Percentiles rank a stretch among this genome's conserved stretches.
Evolutionary conservation across 306 rosid species (phyloP).

Genomic region (Cicer bijugum): DNA sequence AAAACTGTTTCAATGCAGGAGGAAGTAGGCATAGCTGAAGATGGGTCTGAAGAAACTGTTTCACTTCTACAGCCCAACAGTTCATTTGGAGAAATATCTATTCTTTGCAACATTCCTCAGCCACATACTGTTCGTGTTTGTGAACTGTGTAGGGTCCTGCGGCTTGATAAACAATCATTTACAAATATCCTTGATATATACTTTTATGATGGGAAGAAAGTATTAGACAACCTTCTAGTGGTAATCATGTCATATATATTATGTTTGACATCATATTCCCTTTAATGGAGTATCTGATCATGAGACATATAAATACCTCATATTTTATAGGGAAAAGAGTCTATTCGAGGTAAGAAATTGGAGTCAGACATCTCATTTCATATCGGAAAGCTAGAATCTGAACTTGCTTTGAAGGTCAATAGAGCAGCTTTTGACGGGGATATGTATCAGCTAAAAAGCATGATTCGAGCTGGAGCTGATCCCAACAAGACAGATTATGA

Average conservation of each 20-base stretch:
- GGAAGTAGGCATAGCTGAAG: constrained; percentile 70
- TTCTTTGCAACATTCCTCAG: constrained; percentile 95
- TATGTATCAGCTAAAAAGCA: constrained; percentile 72
- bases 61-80: constrained; percentile 59
- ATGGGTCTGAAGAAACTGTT: constrained; percentile 77
- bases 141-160: constrained; percentile 83
- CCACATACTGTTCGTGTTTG: constrained; percentile 89
- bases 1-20: constrained; percentile 62
- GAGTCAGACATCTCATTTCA: constrained; percentile 90
- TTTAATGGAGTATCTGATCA: constrained; percentile 19
- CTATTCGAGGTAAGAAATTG: constrained; percentile 72
- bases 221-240: constrained; percentile 91
- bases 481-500: constrained; percentile 90
- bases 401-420: constrained; percentile 90
- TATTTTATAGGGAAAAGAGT: constrained; percentile 66
- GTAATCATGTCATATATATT: constrained; percentile 48
- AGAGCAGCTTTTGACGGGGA: constrained; percentile 83
- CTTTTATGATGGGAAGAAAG: constrained; percentile 87
- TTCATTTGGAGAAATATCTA: constrained; percentile 86
- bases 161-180: constrained; percentile 91
- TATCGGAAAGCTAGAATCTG: constrained; percentile 92
- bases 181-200: constrained; percentile 84
- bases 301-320: constrained; percentile 19
- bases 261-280: neutral
- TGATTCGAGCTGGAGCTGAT: constrained; percentile 93